Percentiles rank a stretch among this genome's conserved stretches.
Evolutionary conservation across 345 rosid species (phyloP).

Genomic region (Noccaea bulbosa): DNA sequence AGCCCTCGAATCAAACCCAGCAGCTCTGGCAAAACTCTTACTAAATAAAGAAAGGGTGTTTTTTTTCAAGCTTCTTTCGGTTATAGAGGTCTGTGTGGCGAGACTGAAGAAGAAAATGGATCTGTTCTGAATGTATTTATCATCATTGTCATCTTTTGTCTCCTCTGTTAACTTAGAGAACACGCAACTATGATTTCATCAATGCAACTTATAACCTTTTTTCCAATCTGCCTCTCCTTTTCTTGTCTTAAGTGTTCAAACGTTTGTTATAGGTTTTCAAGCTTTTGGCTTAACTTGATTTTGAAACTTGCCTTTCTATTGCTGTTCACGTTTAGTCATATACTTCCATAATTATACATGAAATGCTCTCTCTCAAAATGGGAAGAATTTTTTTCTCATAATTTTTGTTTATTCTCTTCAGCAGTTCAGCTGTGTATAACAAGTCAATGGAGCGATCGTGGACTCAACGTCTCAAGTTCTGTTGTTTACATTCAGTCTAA

Average conservation of each 20-base stretch:
- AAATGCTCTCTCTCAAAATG: too few relatives aligned
- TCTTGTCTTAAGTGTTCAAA: constrained; percentile 2
- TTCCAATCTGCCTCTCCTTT: constrained; percentile 2
- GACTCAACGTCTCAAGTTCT: too few relatives aligned
- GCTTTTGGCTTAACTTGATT: neutral
- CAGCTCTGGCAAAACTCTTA: constrained; percentile 96
- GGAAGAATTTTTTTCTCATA: too few relatives aligned
- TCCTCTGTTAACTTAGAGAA: constrained; percentile 33
- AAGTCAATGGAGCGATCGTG: neutral
- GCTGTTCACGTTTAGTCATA: neutral
- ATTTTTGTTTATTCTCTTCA: neutral
- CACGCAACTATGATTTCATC: constrained; percentile 16
- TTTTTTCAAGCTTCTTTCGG: constrained; percentile 21
- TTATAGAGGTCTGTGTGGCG: constrained; percentile 37
- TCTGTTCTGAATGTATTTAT: constrained; percentile 35
- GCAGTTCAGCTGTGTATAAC: constrained; percentile 8
- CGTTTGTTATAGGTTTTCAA: neutral
- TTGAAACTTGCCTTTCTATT: neutral
- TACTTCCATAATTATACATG: too few relatives aligned
- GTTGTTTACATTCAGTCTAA: too few relatives aligned
- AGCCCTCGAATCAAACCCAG: constrained; percentile 81
- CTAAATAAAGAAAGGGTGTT: constrained; percentile 48
- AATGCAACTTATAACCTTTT: constrained; percentile 10
- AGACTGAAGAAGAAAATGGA: constrained; percentile 23
- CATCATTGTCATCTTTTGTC: constrained; percentile 10